Base-by-base conservation (phyloP, 164 flowering plant genomes). In the Warburgia ugandensis region DNA sequence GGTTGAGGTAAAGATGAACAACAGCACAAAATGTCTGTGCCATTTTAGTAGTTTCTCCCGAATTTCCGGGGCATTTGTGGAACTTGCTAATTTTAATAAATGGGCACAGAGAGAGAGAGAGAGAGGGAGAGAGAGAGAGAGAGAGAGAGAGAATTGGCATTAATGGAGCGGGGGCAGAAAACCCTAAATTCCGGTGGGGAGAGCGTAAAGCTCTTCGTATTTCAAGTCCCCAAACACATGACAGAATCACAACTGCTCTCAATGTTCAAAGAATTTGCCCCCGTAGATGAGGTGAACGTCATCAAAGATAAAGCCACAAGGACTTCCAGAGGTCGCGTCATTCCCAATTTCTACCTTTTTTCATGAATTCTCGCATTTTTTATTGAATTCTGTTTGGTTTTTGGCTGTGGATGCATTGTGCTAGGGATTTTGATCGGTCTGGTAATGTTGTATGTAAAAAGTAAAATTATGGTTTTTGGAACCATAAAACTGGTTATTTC, bases 171-270 rank as follows among this genome's bases (percentile, higher is more conserved):
- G 55, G 74, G 45, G 21, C 54, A 58, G 27, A 59, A 39, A 19
- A 55, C 64, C 66, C 54, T 60, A 29, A 62, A 65, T 25, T 52
- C 66, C 23, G 22, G 26, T 20, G 54, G 78, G 25, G 97, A 86
- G 57, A 78, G 88, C 64, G 99, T 94, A 49, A 94, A 94, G 79
- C 76, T 94, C 41, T 94, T 94, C 65, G 95, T 94, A 13, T 97
- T 97, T 36, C 99, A 94, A 67, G 92, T 94, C 13, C 99, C 97
- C 23, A 94, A 89, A 75, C 73, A 80, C 60, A 78, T 89, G 97
- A 75, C 83, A 11, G 99, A 94, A 63, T 58, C 72, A 23, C 77
- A 94, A 64, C 81, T 89, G 13, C 78, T 86, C 16, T 61, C 80
- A 43, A 63, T 89, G 86, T 94, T 94, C 73, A 55, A 77, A 48